Percentiles rank a stretch among this genome's conserved stretches.
Conservation (phyloP, 2,329 filamentous ascomycete genomes). For the Dothideomycetes sp. region DNA sequence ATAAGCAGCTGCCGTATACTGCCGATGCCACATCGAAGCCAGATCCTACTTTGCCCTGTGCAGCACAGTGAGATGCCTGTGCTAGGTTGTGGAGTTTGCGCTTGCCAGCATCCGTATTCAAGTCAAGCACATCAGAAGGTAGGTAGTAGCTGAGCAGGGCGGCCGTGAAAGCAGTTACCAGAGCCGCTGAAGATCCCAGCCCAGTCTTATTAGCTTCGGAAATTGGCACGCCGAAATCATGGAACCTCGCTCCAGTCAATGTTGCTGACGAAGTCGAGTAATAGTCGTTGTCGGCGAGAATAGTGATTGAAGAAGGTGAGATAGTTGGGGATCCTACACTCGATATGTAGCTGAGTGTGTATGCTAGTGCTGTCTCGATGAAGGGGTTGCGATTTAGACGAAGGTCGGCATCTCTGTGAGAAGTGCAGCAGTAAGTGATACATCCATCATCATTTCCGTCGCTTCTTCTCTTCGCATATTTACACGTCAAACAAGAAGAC, state of each 20-base stretch:
- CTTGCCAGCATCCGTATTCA: slow-evolving; percentile 46
- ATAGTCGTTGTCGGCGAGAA: slow-evolving; percentile 93
- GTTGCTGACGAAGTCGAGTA: slow-evolving; percentile 61
- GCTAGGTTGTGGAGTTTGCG: slow-evolving; percentile 79
- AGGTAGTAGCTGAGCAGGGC: slow-evolving; percentile 71
- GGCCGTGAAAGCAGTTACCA: slow-evolving; percentile 79
- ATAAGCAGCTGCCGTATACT: slow-evolving; percentile 83
- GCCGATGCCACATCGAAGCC: slow-evolving; percentile 93
- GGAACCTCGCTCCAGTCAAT: slow-evolving; percentile 48
- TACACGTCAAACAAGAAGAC: too few relatives aligned
- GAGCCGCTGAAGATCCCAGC: slow-evolving; percentile 84
- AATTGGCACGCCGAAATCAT: slow-evolving; percentile 67
- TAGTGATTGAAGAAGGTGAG: slow-evolving; percentile 64
- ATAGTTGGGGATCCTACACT: slow-evolving; percentile 45
- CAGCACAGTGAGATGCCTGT: slow-evolving; percentile 87
- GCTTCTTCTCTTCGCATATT: too few relatives aligned
- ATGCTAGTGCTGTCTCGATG: slow-evolving; percentile 82
- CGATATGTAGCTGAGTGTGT: slow-evolving; percentile 73
- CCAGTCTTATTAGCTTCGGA: slow-evolving; percentile 86
- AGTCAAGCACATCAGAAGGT: slow-evolving; percentile 45
- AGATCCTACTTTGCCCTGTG: slow-evolving; percentile 91
- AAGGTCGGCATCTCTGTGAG: slow-evolving; percentile 27
- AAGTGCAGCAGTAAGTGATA: slow-evolving; percentile 19
- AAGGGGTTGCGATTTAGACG: slow-evolving; percentile 63
- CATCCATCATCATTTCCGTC: too few relatives aligned